Base-by-base conservation (phyloP, 2,329 filamentous ascomycete genomes). In the Triangularia verruculosa region DNA sequence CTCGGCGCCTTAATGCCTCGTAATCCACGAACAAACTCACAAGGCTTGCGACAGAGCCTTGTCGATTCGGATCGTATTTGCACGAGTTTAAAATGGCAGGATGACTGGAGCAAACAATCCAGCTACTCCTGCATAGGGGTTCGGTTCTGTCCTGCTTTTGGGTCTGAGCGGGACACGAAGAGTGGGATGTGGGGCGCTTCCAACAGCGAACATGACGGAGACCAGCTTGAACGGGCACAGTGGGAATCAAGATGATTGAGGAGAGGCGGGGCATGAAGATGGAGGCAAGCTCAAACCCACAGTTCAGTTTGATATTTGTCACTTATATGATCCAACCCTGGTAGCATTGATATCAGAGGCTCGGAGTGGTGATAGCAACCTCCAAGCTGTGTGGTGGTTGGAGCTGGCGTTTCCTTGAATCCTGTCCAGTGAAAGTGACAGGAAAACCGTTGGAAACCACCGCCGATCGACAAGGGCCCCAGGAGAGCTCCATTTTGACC, bases 81-180 rank as follows among this genome's bases (percentile, higher is more conserved):
- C 57, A 59, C 52, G 39, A 59, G 47, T 59, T 59, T 59, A 59
- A 59, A 52, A 59, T 59, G 57, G 34, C 34, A 59, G 57, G 57
- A 52, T 59, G 57, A 52, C 52, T 52, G 57, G 25, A 59, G 57
- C 57, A 59, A 59, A 59, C 57, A 59, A 24, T 24, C 32, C 8
- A 39, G 28, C 17, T 30, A 30, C 55, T 28, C 30, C 15, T 39
- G 28, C 17, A 32, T 24, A 39, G 55, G 30, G 28, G 20, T 47
- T 24, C 43, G 22, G 3, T 15, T 51, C 17, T 20, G 39, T 43
- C 34, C 34, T 51, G 57, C 39, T 59, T 24, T 39, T 27, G 32
- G 39, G 39, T 59, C 57, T 59, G 22, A 59, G 57, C 57, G 39
- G 39, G 39, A 51, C 39, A 22, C 51, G 12, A 27, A n/a, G 22